These are phyloP conservation scores for Paraglomus brasilianum DNA, from an alignment of 192 early-diverging fungal species.

Conservation along the genomic window DNA sequence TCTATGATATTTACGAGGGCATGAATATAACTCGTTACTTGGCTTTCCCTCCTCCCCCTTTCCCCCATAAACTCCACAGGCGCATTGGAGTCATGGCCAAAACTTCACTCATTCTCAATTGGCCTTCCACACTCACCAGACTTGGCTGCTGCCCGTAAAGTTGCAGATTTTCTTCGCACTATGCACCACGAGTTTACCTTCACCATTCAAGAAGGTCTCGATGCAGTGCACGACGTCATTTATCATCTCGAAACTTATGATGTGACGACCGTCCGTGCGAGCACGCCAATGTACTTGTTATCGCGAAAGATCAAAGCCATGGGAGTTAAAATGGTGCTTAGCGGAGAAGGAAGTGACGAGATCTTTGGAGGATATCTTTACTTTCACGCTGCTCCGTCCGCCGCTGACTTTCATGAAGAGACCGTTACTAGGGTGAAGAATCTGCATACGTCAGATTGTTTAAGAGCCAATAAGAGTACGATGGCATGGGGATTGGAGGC, in stretches of 20 bases:
- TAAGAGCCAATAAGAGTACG: slow-evolving; percentile 98
- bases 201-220: slow-evolving; percentile 93
- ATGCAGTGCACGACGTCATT: slow-evolving; percentile 94
- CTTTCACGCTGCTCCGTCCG: slow-evolving; percentile 89
- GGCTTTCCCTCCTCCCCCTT: neutral
- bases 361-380: slow-evolving; percentile 97
- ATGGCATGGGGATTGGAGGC: slow-evolving; percentile 99
- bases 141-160: slow-evolving; percentile 83
- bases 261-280: slow-evolving; percentile 96
- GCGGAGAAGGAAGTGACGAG: slow-evolving; percentile 96
- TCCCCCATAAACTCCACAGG: slow-evolving; percentile 31
- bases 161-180: slow-evolving; percentile 88
- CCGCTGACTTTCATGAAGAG: slow-evolving; percentile 85
- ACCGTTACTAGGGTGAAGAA: slow-evolving; percentile 92
- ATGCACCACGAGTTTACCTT: slow-evolving; percentile 96
- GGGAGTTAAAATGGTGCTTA: slow-evolving; percentile 99
- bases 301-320: slow-evolving; percentile 98
- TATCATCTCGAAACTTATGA: slow-evolving; percentile 99
- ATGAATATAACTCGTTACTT: neutral
- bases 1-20: slow-evolving; percentile 5
- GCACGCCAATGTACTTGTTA: slow-evolving; percentile 99
- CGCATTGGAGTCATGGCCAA: slow-evolving; percentile 76
- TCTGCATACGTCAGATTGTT: slow-evolving; percentile 93
- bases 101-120: slow-evolving; percentile 96
- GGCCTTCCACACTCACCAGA: slow-evolving; percentile 94